A percentile compares a stretch with the other conserved stretches of the same genome.
These are phyloP conservation scores for Butyriboletus appendiculatus DNA, from an alignment of 1,284 basidiomycete species.

Conservation along the genomic window DNA sequence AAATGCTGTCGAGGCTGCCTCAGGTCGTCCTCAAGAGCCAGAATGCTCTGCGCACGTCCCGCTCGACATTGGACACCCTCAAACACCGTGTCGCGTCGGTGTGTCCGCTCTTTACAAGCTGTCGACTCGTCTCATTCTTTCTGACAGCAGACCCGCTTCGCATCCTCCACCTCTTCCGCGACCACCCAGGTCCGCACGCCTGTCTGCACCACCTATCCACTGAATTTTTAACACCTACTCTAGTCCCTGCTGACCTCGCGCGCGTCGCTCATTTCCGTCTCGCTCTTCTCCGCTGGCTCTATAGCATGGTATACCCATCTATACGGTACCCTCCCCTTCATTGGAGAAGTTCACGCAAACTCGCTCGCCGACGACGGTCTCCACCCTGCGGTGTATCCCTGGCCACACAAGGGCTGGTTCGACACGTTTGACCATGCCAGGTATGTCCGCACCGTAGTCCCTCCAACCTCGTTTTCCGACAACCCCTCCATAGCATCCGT, in stretches of 20 bases:
- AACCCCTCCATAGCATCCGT: slow-evolving; percentile 71
- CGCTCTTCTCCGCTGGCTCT: slow-evolving; percentile 82
- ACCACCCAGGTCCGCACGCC: slow-evolving; percentile 54
- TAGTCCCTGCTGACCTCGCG: slow-evolving; percentile 68
- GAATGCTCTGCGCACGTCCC: slow-evolving; percentile 36
- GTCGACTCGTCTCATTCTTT: slow-evolving; percentile 12
- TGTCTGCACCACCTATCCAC: neutral
- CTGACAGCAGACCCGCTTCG: slow-evolving; percentile 60
- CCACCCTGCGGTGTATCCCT: slow-evolving; percentile 88
- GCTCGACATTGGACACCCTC: slow-evolving; percentile 40
- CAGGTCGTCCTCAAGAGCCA: slow-evolving; percentile 56
- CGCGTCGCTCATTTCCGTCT: slow-evolving; percentile 76
- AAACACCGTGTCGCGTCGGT: slow-evolving; percentile 50
- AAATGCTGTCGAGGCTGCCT: slow-evolving; percentile 80
- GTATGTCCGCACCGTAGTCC: slow-evolving; percentile 42
- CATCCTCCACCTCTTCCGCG: slow-evolving; percentile 60
- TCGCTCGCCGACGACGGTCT: slow-evolving; percentile 93
- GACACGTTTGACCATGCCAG: slow-evolving; percentile 96
- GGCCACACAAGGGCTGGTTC: slow-evolving; percentile 86
- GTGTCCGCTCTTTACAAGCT: slow-evolving; percentile 13
- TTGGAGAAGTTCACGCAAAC: slow-evolving; percentile 88
- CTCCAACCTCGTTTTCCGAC: slow-evolving; percentile 11
- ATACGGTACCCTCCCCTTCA: slow-evolving; percentile 86
- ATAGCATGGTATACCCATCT: slow-evolving; percentile 96
- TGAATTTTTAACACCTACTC: slow-evolving; percentile 23